Evolutionary conservation across 352 stramenopile species (phyloP), one percentile per base, ranked within the genome.

Genomic region (Phytophthora foliorum): DNA sequence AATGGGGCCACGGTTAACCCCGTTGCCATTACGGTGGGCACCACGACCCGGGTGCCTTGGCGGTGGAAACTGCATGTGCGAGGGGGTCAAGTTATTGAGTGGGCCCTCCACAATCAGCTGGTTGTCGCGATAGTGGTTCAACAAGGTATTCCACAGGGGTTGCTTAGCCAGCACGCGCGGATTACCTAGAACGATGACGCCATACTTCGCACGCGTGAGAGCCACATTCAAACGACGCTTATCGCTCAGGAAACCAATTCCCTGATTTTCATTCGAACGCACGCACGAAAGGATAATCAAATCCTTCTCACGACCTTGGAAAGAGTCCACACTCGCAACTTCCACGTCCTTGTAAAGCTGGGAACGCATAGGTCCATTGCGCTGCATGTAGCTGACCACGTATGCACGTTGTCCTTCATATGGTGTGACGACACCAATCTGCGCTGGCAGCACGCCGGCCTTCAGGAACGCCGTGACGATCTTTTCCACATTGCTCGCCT

Each of bases 241-340:
- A 75, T 99, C 98, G 34, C 94, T 99, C 24, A 99, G 69, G 73
- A 99, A 99, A 22, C 98, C 98, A 74, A 99, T 99, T 17, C 98
- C 98, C 57, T 99, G 97, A 74, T 98, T 98, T 63, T 99, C 96
- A 75, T 99, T 99, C n/a, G 97, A 99, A 52, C 97, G 94, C 29
- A 99, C 98, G 75, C 98, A 99, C 10, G 97, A 99, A 21, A 98
- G 72, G 64, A 98, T 97, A 64, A 99, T 99, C 52, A 99, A 91
- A 77, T 99, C 98, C 80, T 99, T 99, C 72, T 99, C 98, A 36
- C 98, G 96, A 13, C 98, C 98, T 81, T 99, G 98, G 76, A 99
- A 99, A 60, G 97, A 98, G 86, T 99, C 98, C 6, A 99, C 98
- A 60, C 89, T 98, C 16, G 98, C 98, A 17, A 99, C 97, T 88